Evolutionary conservation across 1,139 yeast species (phyloP).

Genomic region (Candida sojae): DNA sequence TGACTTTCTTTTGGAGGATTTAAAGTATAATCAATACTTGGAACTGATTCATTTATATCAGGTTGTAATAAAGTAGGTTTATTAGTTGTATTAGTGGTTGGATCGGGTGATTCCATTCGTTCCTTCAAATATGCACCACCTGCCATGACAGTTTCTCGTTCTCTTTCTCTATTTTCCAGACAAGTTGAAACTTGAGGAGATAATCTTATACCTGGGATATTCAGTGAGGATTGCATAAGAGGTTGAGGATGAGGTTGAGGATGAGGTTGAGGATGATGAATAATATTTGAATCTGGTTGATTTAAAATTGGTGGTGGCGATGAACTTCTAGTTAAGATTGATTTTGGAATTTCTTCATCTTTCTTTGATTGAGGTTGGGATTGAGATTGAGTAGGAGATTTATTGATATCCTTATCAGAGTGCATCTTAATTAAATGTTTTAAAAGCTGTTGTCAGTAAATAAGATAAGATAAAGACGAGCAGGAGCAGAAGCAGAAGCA

Average conservation of each 20-base stretch:
- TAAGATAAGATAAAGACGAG: too few relatives aligned
- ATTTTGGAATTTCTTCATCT: slow-evolving; percentile 35
- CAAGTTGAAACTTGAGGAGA: slow-evolving; percentile 8
- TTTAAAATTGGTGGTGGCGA: slow-evolving; percentile 70
- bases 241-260: slow-evolving; percentile 4
- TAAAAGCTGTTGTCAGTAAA: too few relatives aligned
- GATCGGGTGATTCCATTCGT: slow-evolving; percentile 1
- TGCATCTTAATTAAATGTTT: slow-evolving; percentile 5
- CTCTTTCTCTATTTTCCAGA: slow-evolving; percentile 25
- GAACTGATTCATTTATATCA: slow-evolving; percentile 18
- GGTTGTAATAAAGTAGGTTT: slow-evolving; percentile 11
- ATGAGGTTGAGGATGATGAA: slow-evolving; percentile 3
- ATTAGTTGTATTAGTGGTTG: neutral
- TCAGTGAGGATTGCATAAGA: slow-evolving; percentile 1
- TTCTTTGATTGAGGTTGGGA: slow-evolving; percentile 11
- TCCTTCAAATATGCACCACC: slow-evolving; percentile 51
- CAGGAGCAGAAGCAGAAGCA: too few relatives aligned
- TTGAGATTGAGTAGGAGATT: neutral
- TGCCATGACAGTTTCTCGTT: slow-evolving; percentile 47
- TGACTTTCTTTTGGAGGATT: slow-evolving; percentile 33
- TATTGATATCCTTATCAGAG: slow-evolving; percentile 11
- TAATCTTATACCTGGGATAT: neutral
- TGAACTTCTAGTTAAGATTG: slow-evolving; percentile 60
- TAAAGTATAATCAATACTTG: slow-evolving; percentile 28
- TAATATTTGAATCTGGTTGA: slow-evolving; percentile 1